These are phyloP conservation scores for Chalara sp. DNA, from an alignment of 2,329 filamentous ascomycete species.

Conservation along the genomic window DNA sequence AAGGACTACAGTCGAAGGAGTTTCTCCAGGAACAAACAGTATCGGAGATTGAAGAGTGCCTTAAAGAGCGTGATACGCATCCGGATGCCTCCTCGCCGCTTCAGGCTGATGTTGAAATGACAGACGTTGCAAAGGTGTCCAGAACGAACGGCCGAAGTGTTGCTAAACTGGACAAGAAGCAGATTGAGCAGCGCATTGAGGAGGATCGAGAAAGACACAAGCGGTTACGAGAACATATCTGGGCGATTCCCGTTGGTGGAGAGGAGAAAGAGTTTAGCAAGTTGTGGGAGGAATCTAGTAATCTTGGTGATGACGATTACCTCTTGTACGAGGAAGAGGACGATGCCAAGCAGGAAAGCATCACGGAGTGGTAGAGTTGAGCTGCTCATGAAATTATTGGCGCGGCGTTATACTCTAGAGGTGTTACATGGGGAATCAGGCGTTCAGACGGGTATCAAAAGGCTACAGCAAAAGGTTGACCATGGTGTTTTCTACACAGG, in stretches of 20 bases:
- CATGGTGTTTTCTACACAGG: too few species aligned
- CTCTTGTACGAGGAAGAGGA: constrained; percentile 69
- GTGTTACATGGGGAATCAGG: too few species aligned
- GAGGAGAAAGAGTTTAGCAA: constrained; percentile 59
- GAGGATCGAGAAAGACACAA: constrained; percentile 96
- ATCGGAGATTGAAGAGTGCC: constrained; percentile 71
- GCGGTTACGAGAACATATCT: constrained; percentile 82
- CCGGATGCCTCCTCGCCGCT: constrained; percentile 17
- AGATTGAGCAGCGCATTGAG: constrained; percentile 93
- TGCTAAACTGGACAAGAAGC: constrained; percentile 66
- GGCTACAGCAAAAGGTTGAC: too few species aligned
- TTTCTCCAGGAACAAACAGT: constrained; percentile 73
- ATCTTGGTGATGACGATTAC: constrained; percentile 82
- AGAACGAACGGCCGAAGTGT: constrained; percentile 1
- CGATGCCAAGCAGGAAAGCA: constrained; percentile 19
- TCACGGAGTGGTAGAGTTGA: constrained; percentile 14
- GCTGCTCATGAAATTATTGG: not conserved
- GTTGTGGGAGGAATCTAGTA: constrained; percentile 82
- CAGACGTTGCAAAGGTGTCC: not conserved
- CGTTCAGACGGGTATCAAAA: too few species aligned
- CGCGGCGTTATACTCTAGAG: too few species aligned
- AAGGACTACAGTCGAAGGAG: constrained; percentile 60
- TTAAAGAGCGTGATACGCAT: constrained; percentile 56
- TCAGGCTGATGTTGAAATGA: constrained; percentile 17
- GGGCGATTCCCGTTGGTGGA: constrained; percentile 68